Evolutionary conservation across 495 filamentous ascomycete genomes (phyloP).

Genomic region (Penicillium dipodomyicola): DNA sequence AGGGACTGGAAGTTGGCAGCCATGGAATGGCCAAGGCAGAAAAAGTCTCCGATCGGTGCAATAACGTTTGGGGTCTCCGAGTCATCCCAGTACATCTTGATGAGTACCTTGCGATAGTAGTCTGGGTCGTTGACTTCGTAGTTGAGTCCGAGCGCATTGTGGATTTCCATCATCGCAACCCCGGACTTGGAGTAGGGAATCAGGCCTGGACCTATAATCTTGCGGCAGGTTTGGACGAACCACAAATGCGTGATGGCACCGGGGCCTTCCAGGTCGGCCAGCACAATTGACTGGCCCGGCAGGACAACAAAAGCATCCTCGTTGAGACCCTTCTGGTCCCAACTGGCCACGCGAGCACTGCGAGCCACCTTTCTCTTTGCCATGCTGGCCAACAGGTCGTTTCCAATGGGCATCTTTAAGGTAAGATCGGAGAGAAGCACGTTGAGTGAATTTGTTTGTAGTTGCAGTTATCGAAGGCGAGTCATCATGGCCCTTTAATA

Average conservation of each 20-base stretch:
- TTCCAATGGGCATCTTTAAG: too few relatives aligned
- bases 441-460: too few relatives aligned
- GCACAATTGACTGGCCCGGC: conserved; percentile 19
- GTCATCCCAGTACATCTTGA: conserved; percentile 22
- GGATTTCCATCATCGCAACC: conserved; percentile 24
- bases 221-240: conserved; percentile 17
- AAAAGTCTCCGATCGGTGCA: too few relatives aligned
- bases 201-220: conserved; percentile 23
- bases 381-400: too few relatives aligned
- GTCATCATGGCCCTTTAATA: too few relatives aligned
- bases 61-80: too few relatives aligned
- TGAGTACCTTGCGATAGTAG: conserved; percentile 29
- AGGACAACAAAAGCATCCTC: conserved; percentile 26
- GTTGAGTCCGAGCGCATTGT: conserved; percentile 25
- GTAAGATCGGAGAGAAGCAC: too few relatives aligned
- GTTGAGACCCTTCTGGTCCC: conserved; percentile 26
- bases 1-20: too few relatives aligned
- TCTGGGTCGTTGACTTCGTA: conserved; percentile 25
- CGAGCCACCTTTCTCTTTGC: too few relatives aligned
- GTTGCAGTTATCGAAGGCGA: too few relatives aligned
- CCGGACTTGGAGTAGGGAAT: conserved; percentile 28
- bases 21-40: too few relatives aligned
- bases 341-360: conserved; percentile 21
- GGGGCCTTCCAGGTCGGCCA: conserved; percentile 21
- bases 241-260: too few relatives aligned